Evolutionary conservation across 306 rosid species (phyloP).

Genomic region (Phaseolus lunatus): DNA sequence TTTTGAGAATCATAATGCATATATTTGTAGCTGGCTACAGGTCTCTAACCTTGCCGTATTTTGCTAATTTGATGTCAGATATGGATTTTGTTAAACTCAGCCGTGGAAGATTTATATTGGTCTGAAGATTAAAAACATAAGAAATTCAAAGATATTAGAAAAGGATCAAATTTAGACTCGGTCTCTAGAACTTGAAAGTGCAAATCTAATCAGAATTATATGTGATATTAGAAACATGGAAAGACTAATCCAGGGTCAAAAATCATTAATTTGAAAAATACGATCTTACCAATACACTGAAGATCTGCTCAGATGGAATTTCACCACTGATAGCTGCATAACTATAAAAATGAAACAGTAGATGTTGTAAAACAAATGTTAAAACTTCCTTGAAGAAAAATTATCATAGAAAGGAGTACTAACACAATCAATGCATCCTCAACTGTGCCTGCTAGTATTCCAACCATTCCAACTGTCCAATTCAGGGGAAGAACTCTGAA

Average conservation of each 20-base stretch:
- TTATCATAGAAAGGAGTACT: constrained; percentile 45
- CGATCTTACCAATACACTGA: constrained; percentile 49
- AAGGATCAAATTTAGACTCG: constrained; percentile 23
- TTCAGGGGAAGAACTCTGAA: constrained; percentile 90
- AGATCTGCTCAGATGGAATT: constrained; percentile 50
- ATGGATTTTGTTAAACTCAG: constrained; percentile 64
- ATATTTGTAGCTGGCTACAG: constrained; percentile 18
- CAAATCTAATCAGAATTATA: constrained; percentile 23
- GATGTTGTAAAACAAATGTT: constrained; percentile 39
- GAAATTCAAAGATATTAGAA: constrained; percentile 27
- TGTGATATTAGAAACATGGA: constrained; percentile 21
- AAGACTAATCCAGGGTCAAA: constrained; percentile 1
- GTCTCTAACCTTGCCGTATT: constrained; percentile 71
- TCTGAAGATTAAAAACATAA: constrained; percentile 52
- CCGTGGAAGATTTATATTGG: constrained; percentile 67
- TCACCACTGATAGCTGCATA: constrained; percentile 81
- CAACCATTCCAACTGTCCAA: constrained; percentile 99
- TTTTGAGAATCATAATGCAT: not conserved
- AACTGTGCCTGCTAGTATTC: constrained; percentile 82
- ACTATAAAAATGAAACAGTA: constrained; percentile 52
- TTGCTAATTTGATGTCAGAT: constrained; percentile 76
- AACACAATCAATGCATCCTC: constrained; percentile 84
- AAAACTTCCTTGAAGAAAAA: constrained; percentile 36
- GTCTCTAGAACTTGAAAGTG: not conserved
- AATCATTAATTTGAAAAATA: constrained; percentile 30